These are phyloP conservation scores for Solanum hybrid DNA, from an alignment of 305 asterid species.

Conservation along the genomic window DNA sequence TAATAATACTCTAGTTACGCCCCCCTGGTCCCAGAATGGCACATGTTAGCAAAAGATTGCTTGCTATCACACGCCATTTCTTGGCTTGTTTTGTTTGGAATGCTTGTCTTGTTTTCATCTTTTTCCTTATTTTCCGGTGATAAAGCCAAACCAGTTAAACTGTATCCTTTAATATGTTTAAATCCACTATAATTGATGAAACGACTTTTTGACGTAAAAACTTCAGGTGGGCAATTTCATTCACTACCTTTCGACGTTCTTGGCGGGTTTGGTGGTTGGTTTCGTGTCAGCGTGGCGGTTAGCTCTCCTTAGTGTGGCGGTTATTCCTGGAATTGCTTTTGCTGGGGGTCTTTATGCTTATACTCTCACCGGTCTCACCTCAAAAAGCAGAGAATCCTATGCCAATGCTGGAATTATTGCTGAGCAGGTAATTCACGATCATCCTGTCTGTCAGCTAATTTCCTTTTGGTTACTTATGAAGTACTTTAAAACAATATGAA, in stretches of 20 bases:
- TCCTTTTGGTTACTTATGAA: background rate
- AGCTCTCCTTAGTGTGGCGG: constrained; percentile 94
- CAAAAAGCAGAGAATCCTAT: constrained; percentile 94
- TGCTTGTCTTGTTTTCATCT: background rate
- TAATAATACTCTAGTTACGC: background rate
- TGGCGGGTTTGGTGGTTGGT: constrained; percentile 99
- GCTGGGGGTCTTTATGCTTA: constrained; percentile 94
- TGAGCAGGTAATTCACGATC: constrained; percentile 65
- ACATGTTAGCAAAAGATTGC: constrained; percentile 11
- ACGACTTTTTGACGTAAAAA: background rate
- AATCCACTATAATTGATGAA: background rate
- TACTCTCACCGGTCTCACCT: constrained; percentile 91
- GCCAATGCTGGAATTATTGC: constrained; percentile 94
- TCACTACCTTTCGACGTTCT: constrained; percentile 90
- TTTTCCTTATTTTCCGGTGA: constrained; percentile 1
- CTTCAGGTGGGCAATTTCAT: constrained; percentile 93
- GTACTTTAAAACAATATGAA: background rate
- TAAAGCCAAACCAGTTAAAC: background rate
- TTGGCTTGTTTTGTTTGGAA: constrained; percentile 1
- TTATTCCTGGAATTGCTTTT: constrained; percentile 95
- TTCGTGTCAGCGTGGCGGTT: constrained; percentile 96
- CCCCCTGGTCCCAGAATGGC: background rate
- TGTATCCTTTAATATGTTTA: background rate
- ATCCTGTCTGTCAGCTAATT: background rate
- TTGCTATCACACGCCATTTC: constrained; percentile 1